phyloP scores from a whole-genome alignment of 495 filamentous ascomycete species.

The Rhypophila decipiens region DNA sequence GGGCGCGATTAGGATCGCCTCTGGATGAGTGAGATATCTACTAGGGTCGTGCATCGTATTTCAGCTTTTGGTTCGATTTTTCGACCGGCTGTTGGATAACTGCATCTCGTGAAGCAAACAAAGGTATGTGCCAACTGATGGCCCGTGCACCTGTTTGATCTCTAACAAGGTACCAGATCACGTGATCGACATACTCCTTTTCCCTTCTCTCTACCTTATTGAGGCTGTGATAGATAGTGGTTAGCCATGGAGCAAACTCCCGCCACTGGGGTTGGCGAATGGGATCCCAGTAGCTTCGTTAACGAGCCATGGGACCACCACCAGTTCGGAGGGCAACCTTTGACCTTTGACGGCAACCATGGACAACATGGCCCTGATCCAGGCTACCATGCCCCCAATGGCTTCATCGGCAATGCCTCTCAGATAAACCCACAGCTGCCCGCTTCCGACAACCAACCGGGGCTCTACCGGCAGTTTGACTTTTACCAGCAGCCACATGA shows the following conservation, averaged over 20 bases:
- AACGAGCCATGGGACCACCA: constrained; percentile 20
- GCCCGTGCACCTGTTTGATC: no score
- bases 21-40: no score
- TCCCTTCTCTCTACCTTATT: background rate
- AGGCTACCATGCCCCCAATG: constrained; percentile 9
- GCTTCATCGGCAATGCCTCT: constrained; percentile 8
- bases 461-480: constrained; percentile 13
- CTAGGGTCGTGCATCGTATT: no score
- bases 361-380: constrained; percentile 7
- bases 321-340: constrained; percentile 7
- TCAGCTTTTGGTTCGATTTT: no score
- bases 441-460: constrained; percentile 9
- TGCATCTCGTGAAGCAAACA: no score
- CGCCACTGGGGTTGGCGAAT: constrained; percentile 13
- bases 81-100: no score
- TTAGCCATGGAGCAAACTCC: constrained; percentile 21
- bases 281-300: constrained; percentile 18
- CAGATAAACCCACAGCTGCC: constrained; percentile 19
- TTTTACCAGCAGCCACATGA: constrained; percentile 7
- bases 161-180: constrained; percentile 1
- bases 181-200: constrained; percentile 13
- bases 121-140: no score
- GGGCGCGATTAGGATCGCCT: no score
- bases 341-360: constrained; percentile 12
- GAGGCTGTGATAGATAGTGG: background rate